Percentiles rank a stretch among this genome's conserved stretches.
Evolutionary conservation across 2,329 filamentous ascomycete genomes (phyloP).

Genomic region (Zasmidium cellare): DNA sequence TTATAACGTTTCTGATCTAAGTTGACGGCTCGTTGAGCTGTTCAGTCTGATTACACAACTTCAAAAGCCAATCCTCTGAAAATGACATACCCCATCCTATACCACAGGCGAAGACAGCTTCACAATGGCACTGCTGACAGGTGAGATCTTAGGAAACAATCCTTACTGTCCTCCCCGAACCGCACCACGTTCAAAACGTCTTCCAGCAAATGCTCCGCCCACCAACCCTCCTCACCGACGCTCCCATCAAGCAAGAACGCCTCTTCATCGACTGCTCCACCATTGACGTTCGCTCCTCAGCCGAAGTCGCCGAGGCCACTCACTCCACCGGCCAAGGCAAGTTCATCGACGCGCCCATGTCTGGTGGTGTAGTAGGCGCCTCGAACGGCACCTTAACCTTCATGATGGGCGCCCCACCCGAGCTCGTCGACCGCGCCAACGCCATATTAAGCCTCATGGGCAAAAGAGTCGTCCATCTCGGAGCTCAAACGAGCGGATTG

Average conservation of each 20-base stretch:
- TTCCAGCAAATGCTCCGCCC: constrained; percentile 73
- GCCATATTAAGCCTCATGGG: constrained; percentile 80
- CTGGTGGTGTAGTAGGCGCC: constrained; percentile 90
- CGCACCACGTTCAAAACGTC: constrained; percentile 80
- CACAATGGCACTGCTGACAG: no score
- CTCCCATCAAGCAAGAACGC: constrained; percentile 56
- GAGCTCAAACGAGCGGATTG: constrained; percentile 78
- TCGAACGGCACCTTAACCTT: constrained; percentile 86
- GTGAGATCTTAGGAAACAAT: constrained; percentile 70
- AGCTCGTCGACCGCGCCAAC: constrained; percentile 64
- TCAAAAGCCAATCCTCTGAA: constrained; percentile 76
- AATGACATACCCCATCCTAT: neutral
- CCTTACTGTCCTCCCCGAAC: constrained; percentile 86
- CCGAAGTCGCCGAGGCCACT: constrained; percentile 71
- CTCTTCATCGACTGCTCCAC: constrained; percentile 96
- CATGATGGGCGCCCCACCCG: constrained; percentile 76
- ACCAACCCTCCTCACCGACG: constrained; percentile 51
- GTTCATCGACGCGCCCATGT: constrained; percentile 96
- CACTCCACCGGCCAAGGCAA: constrained; percentile 65
- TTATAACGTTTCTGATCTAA: constrained; percentile 67
- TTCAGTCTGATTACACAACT: constrained; percentile 61
- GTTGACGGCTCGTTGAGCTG: constrained; percentile 60
- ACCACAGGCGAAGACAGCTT: no score
- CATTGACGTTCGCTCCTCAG: constrained; percentile 86
- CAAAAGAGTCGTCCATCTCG: constrained; percentile 80